Base-by-base conservation (phyloP, 768 basidiomycete species). In the Mycena haematopus region DNA sequence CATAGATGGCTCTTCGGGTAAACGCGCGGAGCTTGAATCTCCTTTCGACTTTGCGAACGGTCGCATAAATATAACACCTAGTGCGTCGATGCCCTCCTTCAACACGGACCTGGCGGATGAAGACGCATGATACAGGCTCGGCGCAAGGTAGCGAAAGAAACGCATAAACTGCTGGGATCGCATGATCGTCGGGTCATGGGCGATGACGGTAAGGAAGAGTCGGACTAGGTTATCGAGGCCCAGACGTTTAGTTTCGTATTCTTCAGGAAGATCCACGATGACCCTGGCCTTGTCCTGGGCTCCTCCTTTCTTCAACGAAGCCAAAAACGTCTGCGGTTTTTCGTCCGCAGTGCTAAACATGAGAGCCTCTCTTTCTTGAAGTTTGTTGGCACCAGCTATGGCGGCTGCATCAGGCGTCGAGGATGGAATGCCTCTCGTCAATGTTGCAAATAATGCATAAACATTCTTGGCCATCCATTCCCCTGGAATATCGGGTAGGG, bases 181-280 rank as follows among this genome's bases (percentile, higher is more conserved):
- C 24, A 83, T 73, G 50, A 86, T 86, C 6, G 82, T 79, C 17
- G 87, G 80, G 71, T 92, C 87, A 65, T 92, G 88, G 7, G 90
- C 91, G 56, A 93, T 90, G 61, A 93, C 87, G 1, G 91, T 93
- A 31, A 92, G 79, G 70, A 92, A 86, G 9, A 93, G 79, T 17
- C 86, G 84, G 29, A 91, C 84, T 25, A 92, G 79, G 69, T 92
- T 80, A 62, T 89, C 88, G 68, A 89, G 77, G 21, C 78, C 78
- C 15, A 93, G 79, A 3, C 79, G 75, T 61, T 79, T 79, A 21
- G 80, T 77, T 70, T 88, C 87, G 63, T 86, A 87, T 72, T 88
- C 82, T 31, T 87, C 85, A 3, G 85, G 85, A 52, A 86, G 74
- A 27, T 80, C 76, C 42, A 83, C 72, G 3, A 80, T 76, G 45